Evolutionary conservation across 768 basidiomycete species (phyloP).

Genomic region (Pleurotus tuber-regium): DNA sequence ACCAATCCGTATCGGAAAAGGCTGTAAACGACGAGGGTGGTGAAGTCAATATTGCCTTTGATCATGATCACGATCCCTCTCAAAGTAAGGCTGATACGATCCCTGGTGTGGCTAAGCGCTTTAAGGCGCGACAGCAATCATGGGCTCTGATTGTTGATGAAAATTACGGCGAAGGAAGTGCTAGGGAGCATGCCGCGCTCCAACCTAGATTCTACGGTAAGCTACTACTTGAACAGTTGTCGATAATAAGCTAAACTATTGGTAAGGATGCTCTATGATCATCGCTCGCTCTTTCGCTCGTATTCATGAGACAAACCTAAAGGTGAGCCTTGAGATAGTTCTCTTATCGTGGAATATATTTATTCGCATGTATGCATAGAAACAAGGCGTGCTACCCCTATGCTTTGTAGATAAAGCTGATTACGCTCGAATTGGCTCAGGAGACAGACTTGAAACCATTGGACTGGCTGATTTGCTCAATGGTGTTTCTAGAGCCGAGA

Average conservation of each 20-base stretch:
- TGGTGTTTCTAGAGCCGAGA: conserved; percentile 41
- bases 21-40: conserved; percentile 95
- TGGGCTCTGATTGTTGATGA: conserved; percentile 97
- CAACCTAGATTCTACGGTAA: conserved; percentile 92
- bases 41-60: conserved; percentile 88
- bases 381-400: conserved; percentile 97
- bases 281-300: conserved; percentile 93
- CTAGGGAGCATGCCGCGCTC: conserved; percentile 95
- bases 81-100: conserved; percentile 71
- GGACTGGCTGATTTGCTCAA: conserved; percentile 74
- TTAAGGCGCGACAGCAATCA: conserved; percentile 79
- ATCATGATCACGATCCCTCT: conserved; percentile 51
- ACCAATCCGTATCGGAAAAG: no score
- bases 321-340: conserved; percentile 44
- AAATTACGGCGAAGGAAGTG: conserved; percentile 97
- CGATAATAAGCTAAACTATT: not conserved
- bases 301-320: conserved; percentile 97
- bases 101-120: conserved; percentile 85
- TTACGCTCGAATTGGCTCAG: conserved; percentile 79
- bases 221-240: conserved; percentile 9
- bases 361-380: conserved; percentile 43
- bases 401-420: conserved; percentile 88
- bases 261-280: conserved; percentile 77
- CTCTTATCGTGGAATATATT: conserved; percentile 11
- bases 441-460: conserved; percentile 78